phyloP scores from a whole-genome alignment of 371 early-diverging fungal species.

The Gilbertella persicaria region DNA sequence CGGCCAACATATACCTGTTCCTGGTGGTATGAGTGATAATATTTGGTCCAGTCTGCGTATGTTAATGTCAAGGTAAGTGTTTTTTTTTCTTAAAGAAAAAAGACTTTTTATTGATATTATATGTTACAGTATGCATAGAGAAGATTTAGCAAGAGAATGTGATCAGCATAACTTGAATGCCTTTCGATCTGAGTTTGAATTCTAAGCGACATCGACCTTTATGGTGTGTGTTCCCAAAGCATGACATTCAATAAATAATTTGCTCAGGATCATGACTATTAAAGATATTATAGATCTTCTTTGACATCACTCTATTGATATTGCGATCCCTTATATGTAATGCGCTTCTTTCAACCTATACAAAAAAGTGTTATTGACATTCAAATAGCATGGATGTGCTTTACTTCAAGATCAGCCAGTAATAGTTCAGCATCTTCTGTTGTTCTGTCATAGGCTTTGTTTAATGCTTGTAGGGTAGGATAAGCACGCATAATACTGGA shows the following conservation, averaged over 20 bases:
- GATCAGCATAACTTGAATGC: conserved; percentile 67
- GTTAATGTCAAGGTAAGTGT: conserved; percentile 65
- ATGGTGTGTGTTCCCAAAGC: background rate
- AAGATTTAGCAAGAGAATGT: conserved; percentile 70
- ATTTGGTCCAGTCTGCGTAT: conserved; percentile 85
- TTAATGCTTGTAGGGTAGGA: conserved; percentile 57
- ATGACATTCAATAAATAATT: conserved; percentile 26
- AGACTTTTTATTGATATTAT: conserved; percentile 1
- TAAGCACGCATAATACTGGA: conserved; percentile 54
- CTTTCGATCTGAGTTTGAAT: conserved; percentile 79
- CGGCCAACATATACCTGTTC: conserved; percentile 22
- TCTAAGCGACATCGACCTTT: conserved; percentile 36
- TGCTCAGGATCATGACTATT: conserved; percentile 50
- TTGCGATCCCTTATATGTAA: conserved; percentile 31
- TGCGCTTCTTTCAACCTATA: conserved; percentile 34
- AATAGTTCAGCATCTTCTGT: conserved; percentile 31
- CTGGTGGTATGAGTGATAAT: conserved; percentile 64
- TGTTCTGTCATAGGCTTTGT: conserved; percentile 46
- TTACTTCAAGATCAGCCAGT: conserved; percentile 59
- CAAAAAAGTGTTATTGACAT: background rate
- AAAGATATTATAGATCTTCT: conserved; percentile 56
- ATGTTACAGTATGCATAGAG: conserved; percentile 54
- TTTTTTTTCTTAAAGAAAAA: background rate
- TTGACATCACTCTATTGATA: conserved; percentile 54
- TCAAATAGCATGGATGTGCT: background rate